Conservation (phyloP, 2,329 filamentous ascomycete genomes). For the Claviceps maximensis region DNA sequence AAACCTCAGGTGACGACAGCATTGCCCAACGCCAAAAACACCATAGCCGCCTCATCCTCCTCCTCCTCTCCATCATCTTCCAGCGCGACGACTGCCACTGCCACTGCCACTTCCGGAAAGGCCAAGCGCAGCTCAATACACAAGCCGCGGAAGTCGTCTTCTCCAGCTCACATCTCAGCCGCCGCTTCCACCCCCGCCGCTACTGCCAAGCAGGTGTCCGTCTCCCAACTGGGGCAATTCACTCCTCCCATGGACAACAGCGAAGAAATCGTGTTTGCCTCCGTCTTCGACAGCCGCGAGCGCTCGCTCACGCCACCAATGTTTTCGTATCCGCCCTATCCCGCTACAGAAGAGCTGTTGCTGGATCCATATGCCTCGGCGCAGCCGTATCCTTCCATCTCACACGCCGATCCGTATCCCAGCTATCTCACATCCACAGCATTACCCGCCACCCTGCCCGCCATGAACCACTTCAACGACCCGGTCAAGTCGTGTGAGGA, state of each 20-base stretch:
- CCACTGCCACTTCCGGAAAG: constrained; percentile 21
- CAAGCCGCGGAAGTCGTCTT: constrained; percentile 15
- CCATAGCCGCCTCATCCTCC: background rate
- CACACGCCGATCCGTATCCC: constrained; percentile 38
- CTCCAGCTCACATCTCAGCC: constrained; percentile 2
- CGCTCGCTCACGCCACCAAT: constrained; percentile 60
- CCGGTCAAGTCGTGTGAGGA: constrained; percentile 38
- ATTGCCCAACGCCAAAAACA: background rate
- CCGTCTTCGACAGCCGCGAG: constrained; percentile 48
- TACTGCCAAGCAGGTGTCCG: constrained; percentile 23
- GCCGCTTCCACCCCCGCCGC: constrained; percentile 4
- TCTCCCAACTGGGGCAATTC: constrained; percentile 38
- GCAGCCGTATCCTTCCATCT: constrained; percentile 38
- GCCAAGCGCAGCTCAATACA: constrained; percentile 24
- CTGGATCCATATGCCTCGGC: constrained; percentile 45
- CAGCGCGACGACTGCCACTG: background rate
- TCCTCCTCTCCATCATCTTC: background rate
- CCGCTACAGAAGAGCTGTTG: constrained; percentile 50
- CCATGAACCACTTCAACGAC: constrained; percentile 52
- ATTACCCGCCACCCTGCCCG: constrained; percentile 47
- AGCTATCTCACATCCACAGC: constrained; percentile 40
- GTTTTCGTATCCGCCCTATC: constrained; percentile 53
- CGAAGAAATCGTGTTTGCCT: constrained; percentile 54
- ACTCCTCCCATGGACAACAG: constrained; percentile 46
- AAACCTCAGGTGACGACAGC: constrained; percentile 15